These are phyloP conservation scores for Flaveria floridana DNA, from an alignment of 140 eudicot genomes.

Conservation along the genomic window DNA sequence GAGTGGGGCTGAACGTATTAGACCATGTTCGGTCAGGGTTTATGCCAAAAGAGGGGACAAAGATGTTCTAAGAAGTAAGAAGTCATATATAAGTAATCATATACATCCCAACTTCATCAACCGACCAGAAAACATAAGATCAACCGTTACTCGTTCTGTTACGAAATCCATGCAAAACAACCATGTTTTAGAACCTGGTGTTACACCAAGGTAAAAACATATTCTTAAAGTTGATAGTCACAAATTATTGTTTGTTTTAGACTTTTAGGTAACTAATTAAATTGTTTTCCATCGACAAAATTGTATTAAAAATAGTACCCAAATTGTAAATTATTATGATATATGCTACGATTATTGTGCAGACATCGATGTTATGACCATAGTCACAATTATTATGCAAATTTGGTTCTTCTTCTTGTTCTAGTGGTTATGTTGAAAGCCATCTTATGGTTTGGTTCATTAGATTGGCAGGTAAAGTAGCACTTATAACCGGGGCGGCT, in stretches of 20 bases:
- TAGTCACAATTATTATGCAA: background rate
- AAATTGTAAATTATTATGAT: background rate
- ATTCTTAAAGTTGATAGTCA: background rate
- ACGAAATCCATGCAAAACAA: constrained; percentile 12
- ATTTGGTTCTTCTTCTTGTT: background rate
- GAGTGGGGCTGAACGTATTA: constrained; percentile 9
- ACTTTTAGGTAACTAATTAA: background rate
- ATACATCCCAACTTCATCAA: constrained; percentile 12
- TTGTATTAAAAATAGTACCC: no score
- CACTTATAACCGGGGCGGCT: constrained; percentile 30
- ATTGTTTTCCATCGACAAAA: background rate
- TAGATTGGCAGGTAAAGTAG: constrained; percentile 39
- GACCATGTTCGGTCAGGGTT: background rate
- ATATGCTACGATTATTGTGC: background rate
- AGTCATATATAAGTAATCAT: background rate
- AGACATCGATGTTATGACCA: background rate
- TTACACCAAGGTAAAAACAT: constrained; percentile 17
- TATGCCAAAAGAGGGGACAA: background rate
- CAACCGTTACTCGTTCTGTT: constrained; percentile 3
- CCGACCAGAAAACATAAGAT: constrained; percentile 8
- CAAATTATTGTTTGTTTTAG: background rate
- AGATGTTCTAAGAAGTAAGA: no score
- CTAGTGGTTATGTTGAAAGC: background rate
- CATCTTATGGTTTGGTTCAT: background rate
- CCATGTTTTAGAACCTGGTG: constrained; percentile 25